A percentile compares a stretch with the other conserved stretches of the same genome.
Conservation (phyloP, 345 rosid species). For the Populus tremula region DNA sequence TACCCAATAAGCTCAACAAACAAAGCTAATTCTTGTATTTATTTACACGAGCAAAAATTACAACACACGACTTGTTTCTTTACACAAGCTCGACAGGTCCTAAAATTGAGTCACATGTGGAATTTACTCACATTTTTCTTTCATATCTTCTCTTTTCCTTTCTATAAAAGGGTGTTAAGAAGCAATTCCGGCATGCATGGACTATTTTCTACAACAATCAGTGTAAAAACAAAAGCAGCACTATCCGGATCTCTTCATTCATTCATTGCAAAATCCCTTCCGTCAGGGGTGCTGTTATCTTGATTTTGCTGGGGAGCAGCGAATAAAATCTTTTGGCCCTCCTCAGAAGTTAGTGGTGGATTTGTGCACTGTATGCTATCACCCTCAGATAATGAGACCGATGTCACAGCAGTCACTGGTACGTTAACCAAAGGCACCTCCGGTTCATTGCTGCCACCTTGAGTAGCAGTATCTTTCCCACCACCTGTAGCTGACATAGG, state of each 20-base stretch:
- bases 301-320: constrained; percentile 33
- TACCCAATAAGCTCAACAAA: too few relatives aligned
- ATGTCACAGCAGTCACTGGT: constrained; percentile 19
- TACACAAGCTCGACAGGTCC: too few relatives aligned
- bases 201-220: neutral
- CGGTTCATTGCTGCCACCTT: constrained; percentile 46
- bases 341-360: constrained; percentile 27
- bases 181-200: neutral
- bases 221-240: constrained; percentile 8
- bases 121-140: neutral
- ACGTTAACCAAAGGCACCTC: constrained; percentile 34
- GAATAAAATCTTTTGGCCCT: constrained; percentile 27
- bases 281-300: constrained; percentile 28
- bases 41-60: too few relatives aligned
- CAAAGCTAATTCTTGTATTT: too few relatives aligned
- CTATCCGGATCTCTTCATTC: constrained; percentile 29
- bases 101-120: too few relatives aligned
- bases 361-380: constrained; percentile 28
- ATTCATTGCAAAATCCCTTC: constrained; percentile 20
- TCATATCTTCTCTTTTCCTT: neutral
- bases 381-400: constrained; percentile 24
- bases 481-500: constrained; percentile 25
- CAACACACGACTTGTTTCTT: too few relatives aligned
- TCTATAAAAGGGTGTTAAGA: neutral
- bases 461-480: constrained; percentile 33